Percentiles rank a stretch among this genome's conserved stretches.
These are phyloP conservation scores for Eutypa lata DNA, from an alignment of 2,329 filamentous ascomycete species.

Conservation along the genomic window DNA sequence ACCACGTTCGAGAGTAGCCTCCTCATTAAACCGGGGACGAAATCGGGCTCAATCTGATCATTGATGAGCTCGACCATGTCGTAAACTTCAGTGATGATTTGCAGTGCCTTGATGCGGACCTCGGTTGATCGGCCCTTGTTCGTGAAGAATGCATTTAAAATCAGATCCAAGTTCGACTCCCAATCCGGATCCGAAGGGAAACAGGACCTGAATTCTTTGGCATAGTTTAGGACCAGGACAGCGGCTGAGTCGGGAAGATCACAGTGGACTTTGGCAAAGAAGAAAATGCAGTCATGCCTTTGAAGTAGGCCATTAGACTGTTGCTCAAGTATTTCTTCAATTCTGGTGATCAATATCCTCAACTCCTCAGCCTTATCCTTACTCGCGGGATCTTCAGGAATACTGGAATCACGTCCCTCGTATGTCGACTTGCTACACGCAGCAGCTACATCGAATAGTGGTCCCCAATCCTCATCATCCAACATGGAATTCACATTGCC, in stretches of 20 bases:
- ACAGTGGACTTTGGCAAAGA: constrained; percentile 60
- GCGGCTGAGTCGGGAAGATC: constrained; percentile 64
- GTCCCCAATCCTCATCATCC: constrained; percentile 64
- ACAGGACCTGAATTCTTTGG: constrained; percentile 66
- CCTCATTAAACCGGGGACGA: constrained; percentile 56
- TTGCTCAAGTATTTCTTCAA: constrained; percentile 47
- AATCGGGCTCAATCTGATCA: constrained; percentile 55
- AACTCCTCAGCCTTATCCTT: constrained; percentile 35
- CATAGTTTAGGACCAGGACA: constrained; percentile 63
- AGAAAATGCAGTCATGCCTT: constrained; percentile 62
- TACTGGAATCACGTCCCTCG: not conserved
- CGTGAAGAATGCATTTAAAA: constrained; percentile 62
- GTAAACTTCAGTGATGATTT: constrained; percentile 57
- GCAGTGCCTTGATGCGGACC: constrained; percentile 61
- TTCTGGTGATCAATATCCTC: constrained; percentile 40
- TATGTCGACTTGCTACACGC: constrained; percentile 44
- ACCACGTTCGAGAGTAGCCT: constrained; percentile 59
- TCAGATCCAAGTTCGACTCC: constrained; percentile 59
- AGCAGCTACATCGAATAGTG: constrained; percentile 56
- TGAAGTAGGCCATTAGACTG: constrained; percentile 53
- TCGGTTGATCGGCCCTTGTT: constrained; percentile 58
- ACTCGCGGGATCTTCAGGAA: constrained; percentile 16
- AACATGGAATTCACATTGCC: constrained; percentile 54
- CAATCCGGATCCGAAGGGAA: constrained; percentile 68
- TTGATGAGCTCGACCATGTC: constrained; percentile 57